Evolutionary conservation across 345 rosid species (phyloP).

Genomic region (Brassica nigra): DNA sequence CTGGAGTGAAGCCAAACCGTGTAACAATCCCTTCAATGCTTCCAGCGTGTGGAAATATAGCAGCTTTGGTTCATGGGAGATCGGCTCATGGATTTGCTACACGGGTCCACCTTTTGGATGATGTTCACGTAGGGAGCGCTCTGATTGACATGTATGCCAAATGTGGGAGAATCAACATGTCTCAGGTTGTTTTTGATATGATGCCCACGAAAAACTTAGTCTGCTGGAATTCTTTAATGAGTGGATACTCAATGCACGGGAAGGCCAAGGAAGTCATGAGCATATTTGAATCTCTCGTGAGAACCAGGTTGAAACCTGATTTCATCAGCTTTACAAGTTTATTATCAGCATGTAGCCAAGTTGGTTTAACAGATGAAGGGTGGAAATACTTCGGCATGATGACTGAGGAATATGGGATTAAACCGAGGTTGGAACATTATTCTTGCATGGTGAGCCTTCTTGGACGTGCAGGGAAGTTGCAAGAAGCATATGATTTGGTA

Average conservation of each 20-base stretch:
- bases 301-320: conserved; percentile 57
- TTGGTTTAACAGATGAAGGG: conserved; percentile 61
- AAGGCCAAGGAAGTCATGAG: conserved; percentile 57
- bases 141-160: conserved; percentile 81
- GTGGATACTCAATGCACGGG: conserved; percentile 77
- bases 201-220: conserved; percentile 63
- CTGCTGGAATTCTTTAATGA: conserved; percentile 75
- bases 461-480: conserved; percentile 67
- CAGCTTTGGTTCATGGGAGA: conserved; percentile 64
- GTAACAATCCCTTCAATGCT: conserved; percentile 73
- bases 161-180: conserved; percentile 61
- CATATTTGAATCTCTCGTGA: conserved; percentile 56
- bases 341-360: conserved; percentile 70
- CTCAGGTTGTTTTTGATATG: conserved; percentile 56
- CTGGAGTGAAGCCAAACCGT: conserved; percentile 56
- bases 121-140: conserved; percentile 66
- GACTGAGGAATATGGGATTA: conserved; percentile 55
- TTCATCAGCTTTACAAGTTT: conserved; percentile 59
- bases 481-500: conserved; percentile 66
- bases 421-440: conserved; percentile 68
- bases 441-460: conserved; percentile 78
- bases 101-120: conserved; percentile 47
- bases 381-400: conserved; percentile 51
- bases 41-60: conserved; percentile 67
- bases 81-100: conserved; percentile 60